phyloP scores from a whole-genome alignment of 306 rosid genomes.

The Canavalia ensiformis region DNA sequence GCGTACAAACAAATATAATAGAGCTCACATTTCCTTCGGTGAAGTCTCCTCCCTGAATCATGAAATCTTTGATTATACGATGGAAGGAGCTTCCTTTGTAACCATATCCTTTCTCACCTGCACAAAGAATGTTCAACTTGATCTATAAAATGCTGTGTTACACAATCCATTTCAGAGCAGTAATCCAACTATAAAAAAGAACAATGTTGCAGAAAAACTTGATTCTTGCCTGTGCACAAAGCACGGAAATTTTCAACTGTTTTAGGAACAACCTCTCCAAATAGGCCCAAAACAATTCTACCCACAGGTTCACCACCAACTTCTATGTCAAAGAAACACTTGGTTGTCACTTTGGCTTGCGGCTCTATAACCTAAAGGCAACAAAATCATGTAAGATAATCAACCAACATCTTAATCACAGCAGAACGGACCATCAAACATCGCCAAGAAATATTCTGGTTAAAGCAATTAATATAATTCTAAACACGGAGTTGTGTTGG shows the following conservation, averaged over 20 bases:
- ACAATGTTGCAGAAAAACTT: slow-evolving; percentile 25
- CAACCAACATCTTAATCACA: slow-evolving; percentile 25
- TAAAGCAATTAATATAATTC: slow-evolving; percentile 13
- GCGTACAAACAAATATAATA: slow-evolving; percentile 32
- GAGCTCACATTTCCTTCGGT: slow-evolving; percentile 78
- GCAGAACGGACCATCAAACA: slow-evolving; percentile 21
- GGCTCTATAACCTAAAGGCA: slow-evolving; percentile 68
- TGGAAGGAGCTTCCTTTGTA: slow-evolving; percentile 94
- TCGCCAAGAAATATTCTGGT: slow-evolving; percentile 1
- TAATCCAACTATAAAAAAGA: slow-evolving; percentile 28
- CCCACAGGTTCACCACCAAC: slow-evolving; percentile 76
- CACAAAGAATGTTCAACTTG: slow-evolving; percentile 44
- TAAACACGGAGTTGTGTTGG: background rate
- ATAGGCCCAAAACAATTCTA: slow-evolving; percentile 76
- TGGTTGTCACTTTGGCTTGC: slow-evolving; percentile 82
- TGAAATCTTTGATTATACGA: slow-evolving; percentile 89
- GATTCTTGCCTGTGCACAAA: slow-evolving; percentile 81
- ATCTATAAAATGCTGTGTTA: slow-evolving; percentile 29
- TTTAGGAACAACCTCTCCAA: slow-evolving; percentile 81
- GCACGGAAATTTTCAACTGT: slow-evolving; percentile 91
- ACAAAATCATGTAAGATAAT: slow-evolving; percentile 39
- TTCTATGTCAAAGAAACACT: slow-evolving; percentile 85
- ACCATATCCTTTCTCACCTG: slow-evolving; percentile 96
- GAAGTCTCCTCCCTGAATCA: slow-evolving; percentile 99
- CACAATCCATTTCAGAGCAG: slow-evolving; percentile 33